phyloP scores from a whole-genome alignment of 2,329 filamentous ascomycete species.

The Tolypocladium endophyticum region DNA sequence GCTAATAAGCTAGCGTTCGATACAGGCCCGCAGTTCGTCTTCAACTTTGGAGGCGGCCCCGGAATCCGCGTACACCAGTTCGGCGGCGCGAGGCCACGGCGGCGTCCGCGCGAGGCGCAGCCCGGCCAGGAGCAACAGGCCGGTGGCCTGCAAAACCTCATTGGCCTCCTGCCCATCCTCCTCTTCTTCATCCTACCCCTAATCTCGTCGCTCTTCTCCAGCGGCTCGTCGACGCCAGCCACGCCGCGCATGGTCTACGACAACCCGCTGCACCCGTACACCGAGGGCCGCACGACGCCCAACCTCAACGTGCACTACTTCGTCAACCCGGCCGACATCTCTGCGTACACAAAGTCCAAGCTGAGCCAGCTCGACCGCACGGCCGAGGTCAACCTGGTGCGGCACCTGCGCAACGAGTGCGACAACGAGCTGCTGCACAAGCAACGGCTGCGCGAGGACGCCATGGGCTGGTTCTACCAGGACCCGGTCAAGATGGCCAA shows the following conservation, averaged over 20 bases:
- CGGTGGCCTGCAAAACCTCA: conserved; percentile 47
- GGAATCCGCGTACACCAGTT: conserved; percentile 94
- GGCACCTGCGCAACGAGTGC: conserved; percentile 59
- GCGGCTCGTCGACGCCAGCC: conserved; percentile 24
- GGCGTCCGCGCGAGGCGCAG: conserved; percentile 59
- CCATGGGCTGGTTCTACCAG: conserved; percentile 78
- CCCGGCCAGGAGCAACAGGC: conserved; percentile 33
- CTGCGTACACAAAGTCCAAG: conserved; percentile 57
- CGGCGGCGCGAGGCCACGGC: conserved; percentile 65
- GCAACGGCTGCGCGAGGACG: conserved; percentile 61
- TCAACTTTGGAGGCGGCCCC: conserved; percentile 86
- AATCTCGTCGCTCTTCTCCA: conserved; percentile 67
- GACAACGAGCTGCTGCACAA: conserved; percentile 59
- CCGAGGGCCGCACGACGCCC: conserved; percentile 59
- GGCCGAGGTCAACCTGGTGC: conserved; percentile 66
- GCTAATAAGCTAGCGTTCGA: conserved; percentile 47
- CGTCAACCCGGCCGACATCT: conserved; percentile 69
- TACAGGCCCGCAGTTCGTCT: conserved; percentile 79
- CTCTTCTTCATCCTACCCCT: conserved; percentile 81
- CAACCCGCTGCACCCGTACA: conserved; percentile 57
- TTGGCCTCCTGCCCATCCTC: conserved; percentile 77
- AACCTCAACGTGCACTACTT: conserved; percentile 73
- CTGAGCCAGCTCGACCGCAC: conserved; percentile 64
- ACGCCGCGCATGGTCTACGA: conserved; percentile 71
- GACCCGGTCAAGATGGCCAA: conserved; percentile 69